Percentiles rank a stretch among this genome's conserved stretches.
These are phyloP conservation scores for Yarrowia phangngaensis DNA, from an alignment of 805 yeast species.

Conservation along the genomic window DNA sequence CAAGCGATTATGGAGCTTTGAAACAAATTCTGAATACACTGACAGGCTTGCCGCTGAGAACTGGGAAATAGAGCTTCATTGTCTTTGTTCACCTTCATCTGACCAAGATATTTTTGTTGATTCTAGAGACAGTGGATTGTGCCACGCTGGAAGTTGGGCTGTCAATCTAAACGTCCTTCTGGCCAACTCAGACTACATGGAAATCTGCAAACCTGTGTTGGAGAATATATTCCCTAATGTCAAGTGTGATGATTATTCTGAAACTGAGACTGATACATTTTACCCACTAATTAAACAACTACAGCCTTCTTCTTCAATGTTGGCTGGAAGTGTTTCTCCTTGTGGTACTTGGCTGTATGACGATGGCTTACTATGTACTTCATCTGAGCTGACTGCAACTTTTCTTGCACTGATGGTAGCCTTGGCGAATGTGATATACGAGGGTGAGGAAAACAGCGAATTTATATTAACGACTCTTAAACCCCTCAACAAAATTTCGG, in stretches of 20 bases:
- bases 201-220: conserved; percentile 1
- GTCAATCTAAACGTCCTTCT: conserved; percentile 4
- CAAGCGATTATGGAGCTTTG: conserved; percentile 18
- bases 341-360: conserved; percentile 22
- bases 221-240: neutral
- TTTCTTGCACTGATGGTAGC: conserved; percentile 4
- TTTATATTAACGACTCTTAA: conserved; percentile 1
- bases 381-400: neutral
- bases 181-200: neutral
- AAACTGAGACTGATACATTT: too few species aligned
- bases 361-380: neutral
- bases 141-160: neutral
- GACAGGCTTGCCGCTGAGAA: conserved; percentile 16
- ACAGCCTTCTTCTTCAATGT: neutral
- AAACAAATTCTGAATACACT: conserved; percentile 2
- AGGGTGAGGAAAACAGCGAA: conserved; percentile 4
- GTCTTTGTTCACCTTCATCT: conserved; percentile 2
- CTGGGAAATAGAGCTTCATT: conserved; percentile 25
- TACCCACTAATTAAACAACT: neutral
- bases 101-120: conserved; percentile 9
- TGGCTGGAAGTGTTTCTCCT: neutral
- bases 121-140: neutral
- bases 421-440: neutral
- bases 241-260: neutral
- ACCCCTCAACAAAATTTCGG: neutral